phyloP scores from a whole-genome alignment of 495 filamentous ascomycete genomes.

The Xylaria longipes region DNA sequence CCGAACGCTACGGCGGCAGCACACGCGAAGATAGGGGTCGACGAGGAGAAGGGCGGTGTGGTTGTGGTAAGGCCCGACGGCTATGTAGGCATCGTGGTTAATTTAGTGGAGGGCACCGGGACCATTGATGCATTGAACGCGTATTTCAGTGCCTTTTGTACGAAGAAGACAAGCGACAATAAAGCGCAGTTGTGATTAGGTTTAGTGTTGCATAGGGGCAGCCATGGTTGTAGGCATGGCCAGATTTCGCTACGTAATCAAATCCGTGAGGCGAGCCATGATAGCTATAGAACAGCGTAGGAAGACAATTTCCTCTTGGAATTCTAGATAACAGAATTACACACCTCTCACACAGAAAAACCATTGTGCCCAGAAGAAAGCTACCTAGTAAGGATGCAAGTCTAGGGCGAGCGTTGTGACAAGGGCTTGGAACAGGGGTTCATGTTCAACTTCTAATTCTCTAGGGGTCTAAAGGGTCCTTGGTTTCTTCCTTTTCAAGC shows the following conservation, averaged over 20 bases:
- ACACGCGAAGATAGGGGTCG: conserved; percentile 86
- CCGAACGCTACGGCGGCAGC: conserved; percentile 73
- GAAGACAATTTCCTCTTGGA: background rate
- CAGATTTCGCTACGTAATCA: background rate
- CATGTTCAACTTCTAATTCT: too few species aligned
- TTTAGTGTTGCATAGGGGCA: background rate
- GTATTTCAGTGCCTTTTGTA: conserved; percentile 76
- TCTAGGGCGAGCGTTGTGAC: background rate
- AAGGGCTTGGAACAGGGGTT: too few species aligned
- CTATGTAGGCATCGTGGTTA: conserved; percentile 78
- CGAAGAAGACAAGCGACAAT: conserved; percentile 51
- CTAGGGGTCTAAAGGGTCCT: too few species aligned
- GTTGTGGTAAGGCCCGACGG: conserved; percentile 86
- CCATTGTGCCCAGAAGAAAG: too few species aligned
- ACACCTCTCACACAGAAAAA: too few species aligned
- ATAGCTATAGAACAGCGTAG: background rate
- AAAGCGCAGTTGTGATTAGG: conserved; percentile 39
- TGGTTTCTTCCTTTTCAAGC: too few species aligned
- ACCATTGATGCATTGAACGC: conserved; percentile 83
- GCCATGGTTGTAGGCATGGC: background rate
- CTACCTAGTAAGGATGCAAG: too few species aligned
- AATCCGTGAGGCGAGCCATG: background rate
- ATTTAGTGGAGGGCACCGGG: conserved; percentile 73
- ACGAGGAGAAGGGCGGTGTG: conserved; percentile 74
- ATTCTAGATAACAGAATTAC: too few species aligned